A percentile compares a stretch with the other conserved stretches of the same genome.
These are phyloP conservation scores for Plasmodium relictum DNA, from an alignment of 169 alveolate genomes.

Conservation along the genomic window DNA sequence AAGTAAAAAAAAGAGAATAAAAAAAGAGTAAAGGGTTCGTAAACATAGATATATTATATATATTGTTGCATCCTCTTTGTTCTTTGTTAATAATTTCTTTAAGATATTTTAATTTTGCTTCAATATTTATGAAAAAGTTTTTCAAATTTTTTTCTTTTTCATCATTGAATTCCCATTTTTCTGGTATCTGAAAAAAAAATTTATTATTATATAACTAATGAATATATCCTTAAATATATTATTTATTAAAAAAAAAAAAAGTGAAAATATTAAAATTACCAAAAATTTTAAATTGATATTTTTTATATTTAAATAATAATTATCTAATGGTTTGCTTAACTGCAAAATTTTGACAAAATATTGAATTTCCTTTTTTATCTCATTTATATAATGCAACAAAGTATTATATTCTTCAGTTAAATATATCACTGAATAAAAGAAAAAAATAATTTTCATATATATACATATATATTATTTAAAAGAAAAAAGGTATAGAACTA, in stretches of 20 bases:
- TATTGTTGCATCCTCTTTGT: conserved; percentile 36
- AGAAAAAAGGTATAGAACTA: too few relatives aligned
- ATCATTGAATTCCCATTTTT: conserved; percentile 25
- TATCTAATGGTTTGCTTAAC: background rate
- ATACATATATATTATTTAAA: background rate
- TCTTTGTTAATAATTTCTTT: conserved; percentile 34
- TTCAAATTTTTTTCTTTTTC: conserved; percentile 37
- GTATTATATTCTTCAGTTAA: conserved; percentile 60
- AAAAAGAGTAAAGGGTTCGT: conserved; percentile 53
- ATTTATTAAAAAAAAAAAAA: too few relatives aligned
- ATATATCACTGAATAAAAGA: conserved; percentile 18
- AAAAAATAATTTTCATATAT: background rate
- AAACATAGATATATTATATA: conserved; percentile 50
- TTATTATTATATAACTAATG: background rate
- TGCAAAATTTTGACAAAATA: background rate
- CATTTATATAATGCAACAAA: conserved; percentile 12
- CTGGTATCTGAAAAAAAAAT: conserved; percentile 27
- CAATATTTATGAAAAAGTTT: conserved; percentile 17
- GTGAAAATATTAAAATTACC: background rate
- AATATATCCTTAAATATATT: background rate
- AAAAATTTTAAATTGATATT: background rate
- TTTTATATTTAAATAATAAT: conserved; percentile 10
- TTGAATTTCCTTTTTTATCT: conserved; percentile 36
- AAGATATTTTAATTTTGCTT: conserved; percentile 22
- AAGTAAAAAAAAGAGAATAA: conserved; percentile 41